Conservation (phyloP, 2,329 filamentous ascomycete species). For the Metarhizium rileyi region DNA sequence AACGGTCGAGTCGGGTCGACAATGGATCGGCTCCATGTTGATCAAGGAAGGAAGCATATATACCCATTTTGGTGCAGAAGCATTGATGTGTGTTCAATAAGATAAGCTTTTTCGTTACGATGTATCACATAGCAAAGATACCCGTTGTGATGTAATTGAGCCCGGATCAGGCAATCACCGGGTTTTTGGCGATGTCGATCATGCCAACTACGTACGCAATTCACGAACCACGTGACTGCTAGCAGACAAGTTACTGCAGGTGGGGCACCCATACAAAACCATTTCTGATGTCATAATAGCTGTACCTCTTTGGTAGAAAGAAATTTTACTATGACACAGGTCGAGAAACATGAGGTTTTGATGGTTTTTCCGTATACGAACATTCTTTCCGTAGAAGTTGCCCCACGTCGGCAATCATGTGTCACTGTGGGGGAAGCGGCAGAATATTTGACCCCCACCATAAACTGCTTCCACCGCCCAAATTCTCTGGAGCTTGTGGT, state of each 20-base stretch:
- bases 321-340: no score
- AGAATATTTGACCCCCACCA: slow-evolving; percentile 26
- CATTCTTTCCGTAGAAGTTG: background rate
- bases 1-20: slow-evolving; percentile 69
- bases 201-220: background rate
- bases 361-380: no score
- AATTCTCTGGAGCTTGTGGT: slow-evolving; percentile 11
- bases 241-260: no score
- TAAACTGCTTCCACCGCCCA: slow-evolving; percentile 14
- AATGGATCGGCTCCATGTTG: slow-evolving; percentile 72
- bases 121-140: background rate
- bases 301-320: no score
- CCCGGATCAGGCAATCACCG: background rate
- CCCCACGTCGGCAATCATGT: background rate
- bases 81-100: slow-evolving; percentile 63
- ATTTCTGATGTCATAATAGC: no score
- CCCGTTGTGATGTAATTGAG: background rate
- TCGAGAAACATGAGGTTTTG: no score
- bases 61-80: slow-evolving; percentile 66
- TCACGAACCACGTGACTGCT: no score
- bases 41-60: slow-evolving; percentile 62
- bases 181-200: background rate
- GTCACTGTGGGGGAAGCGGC: slow-evolving; percentile 10
- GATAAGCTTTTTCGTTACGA: background rate
- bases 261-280: no score